Percentiles rank a stretch among this genome's conserved stretches.
phyloP scores from a whole-genome alignment of 306 rosid genomes.

The Nissolia schottii region DNA sequence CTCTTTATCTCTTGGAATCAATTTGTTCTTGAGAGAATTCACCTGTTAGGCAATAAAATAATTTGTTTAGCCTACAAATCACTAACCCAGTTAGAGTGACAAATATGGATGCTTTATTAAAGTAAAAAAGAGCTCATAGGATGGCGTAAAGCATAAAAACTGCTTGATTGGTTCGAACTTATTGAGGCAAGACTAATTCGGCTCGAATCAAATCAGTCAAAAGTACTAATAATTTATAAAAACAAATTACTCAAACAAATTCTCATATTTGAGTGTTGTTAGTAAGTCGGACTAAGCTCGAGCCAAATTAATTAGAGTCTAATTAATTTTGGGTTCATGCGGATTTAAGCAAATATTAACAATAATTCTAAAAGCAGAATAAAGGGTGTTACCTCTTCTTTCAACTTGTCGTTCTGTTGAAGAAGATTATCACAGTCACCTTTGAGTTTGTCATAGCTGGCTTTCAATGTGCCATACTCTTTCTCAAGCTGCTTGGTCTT shows the following conservation, averaged over 20 bases:
- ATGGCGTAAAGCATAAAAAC: slow-evolving; percentile 17
- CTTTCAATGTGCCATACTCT: slow-evolving; percentile 62
- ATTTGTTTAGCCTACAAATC: slow-evolving; percentile 13
- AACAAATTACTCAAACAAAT: no score
- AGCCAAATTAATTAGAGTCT: no score
- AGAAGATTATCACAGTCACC: slow-evolving; percentile 57
- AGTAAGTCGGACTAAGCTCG: no score
- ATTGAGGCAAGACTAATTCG: no score
- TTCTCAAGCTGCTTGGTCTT: slow-evolving; percentile 78
- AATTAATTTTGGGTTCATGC: no score
- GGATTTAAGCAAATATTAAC: no score
- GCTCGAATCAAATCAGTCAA: no score
- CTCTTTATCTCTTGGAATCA: slow-evolving; percentile 42
- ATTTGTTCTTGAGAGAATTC: slow-evolving; percentile 52
- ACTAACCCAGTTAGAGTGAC: slow-evolving; percentile 26
- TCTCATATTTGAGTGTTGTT: no score
- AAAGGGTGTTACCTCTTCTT: slow-evolving; percentile 47
- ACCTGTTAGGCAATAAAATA: slow-evolving; percentile 35
- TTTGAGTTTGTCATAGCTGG: slow-evolving; percentile 56
- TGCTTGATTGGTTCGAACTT: no score
- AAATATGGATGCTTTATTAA: slow-evolving; percentile 26
- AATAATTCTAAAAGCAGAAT: slow-evolving; percentile 28
- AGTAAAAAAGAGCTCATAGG: not conserved
- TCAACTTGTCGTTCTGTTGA: slow-evolving; percentile 49
- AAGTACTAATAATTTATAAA: no score